Conservation (phyloP, 805 yeast genomes). For the Starmerella khaoyaiensis region DNA sequence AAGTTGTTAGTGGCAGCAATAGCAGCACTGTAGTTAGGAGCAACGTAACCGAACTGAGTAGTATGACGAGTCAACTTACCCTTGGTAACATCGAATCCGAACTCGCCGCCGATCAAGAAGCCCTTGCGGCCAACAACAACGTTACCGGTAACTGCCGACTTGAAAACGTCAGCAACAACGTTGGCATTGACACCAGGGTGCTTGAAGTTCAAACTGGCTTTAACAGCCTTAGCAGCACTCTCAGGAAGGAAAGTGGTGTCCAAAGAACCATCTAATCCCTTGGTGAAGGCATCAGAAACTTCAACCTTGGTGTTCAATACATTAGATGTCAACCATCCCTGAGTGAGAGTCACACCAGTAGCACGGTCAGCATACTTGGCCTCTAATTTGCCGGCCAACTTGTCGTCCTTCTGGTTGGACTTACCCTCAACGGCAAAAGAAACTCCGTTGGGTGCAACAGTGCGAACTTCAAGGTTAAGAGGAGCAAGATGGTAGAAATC, state of each 20-base stretch:
- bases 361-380: conserved; percentile 87
- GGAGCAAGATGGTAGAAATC: conserved; percentile 90
- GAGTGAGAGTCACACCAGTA: conserved; percentile 83
- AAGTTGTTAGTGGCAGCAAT: conserved; percentile 75
- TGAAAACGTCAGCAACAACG: conserved; percentile 85
- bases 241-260: conserved; percentile 82
- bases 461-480: conserved; percentile 77
- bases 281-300: conserved; percentile 79
- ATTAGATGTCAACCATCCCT: conserved; percentile 96
- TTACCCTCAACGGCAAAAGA: conserved; percentile 89
- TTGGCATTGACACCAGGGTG: conserved; percentile 90
- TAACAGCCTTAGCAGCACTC: conserved; percentile 62
- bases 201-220: conserved; percentile 76
- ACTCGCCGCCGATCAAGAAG: conserved; percentile 91
- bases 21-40: conserved; percentile 75
- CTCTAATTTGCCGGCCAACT: conserved; percentile 80
- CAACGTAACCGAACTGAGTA: conserved; percentile 84
- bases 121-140: conserved; percentile 91
- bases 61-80: conserved; percentile 92
- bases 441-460: conserved; percentile 93
- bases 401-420: conserved; percentile 59
- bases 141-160: conserved; percentile 96
- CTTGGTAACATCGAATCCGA: conserved; percentile 86
- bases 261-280: conserved; percentile 88
- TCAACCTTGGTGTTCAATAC: conserved; percentile 85